These are phyloP conservation scores for Fusarium pilosicola DNA, from an alignment of 2,329 filamentous ascomycete genomes.

Conservation along the genomic window DNA sequence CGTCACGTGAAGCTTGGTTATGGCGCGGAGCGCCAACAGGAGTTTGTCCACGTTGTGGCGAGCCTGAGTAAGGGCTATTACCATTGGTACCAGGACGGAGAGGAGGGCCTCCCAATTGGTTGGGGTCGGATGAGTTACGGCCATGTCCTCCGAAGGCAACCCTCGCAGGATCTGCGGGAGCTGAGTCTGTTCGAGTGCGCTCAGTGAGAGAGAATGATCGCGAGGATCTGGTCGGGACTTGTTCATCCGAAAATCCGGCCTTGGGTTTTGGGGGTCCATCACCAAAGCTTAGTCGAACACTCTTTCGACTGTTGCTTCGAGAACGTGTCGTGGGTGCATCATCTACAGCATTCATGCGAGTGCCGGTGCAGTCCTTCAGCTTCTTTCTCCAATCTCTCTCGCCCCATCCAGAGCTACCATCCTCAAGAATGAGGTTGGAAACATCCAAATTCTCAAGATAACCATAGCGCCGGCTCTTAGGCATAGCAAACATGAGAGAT, in stretches of 20 bases:
- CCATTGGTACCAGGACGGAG: constrained; percentile 41
- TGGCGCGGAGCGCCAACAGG: constrained; percentile 54
- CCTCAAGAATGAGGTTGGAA: constrained; percentile 78
- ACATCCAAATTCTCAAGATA: constrained; percentile 93
- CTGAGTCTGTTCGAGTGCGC: constrained; percentile 60
- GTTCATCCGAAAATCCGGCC: constrained; percentile 69
- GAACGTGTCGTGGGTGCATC: constrained; percentile 57
- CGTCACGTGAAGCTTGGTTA: constrained; percentile 59
- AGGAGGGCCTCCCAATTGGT: constrained; percentile 42
- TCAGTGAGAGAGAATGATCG: constrained; percentile 62
- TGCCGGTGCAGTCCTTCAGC: constrained; percentile 87
- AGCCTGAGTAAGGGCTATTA: constrained; percentile 45
- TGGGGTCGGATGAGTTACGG: constrained; percentile 61
- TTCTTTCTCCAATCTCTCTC: constrained; percentile 91
- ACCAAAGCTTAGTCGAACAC: constrained; percentile 64
- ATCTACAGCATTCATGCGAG: constrained; percentile 75
- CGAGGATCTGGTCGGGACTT: constrained; percentile 60
- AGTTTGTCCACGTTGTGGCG: constrained; percentile 49
- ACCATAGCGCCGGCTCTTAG: constrained; percentile 85
- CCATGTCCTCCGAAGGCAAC: constrained; percentile 52
- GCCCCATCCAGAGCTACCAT: constrained; percentile 80
- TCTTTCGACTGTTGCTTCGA: constrained; percentile 67
- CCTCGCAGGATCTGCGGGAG: constrained; percentile 56
- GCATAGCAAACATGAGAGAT: constrained; percentile 98
- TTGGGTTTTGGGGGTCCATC: constrained; percentile 48